Base-by-base conservation (phyloP, 2,329 filamentous ascomycete species). In the Basipetospora chlamydospora region DNA sequence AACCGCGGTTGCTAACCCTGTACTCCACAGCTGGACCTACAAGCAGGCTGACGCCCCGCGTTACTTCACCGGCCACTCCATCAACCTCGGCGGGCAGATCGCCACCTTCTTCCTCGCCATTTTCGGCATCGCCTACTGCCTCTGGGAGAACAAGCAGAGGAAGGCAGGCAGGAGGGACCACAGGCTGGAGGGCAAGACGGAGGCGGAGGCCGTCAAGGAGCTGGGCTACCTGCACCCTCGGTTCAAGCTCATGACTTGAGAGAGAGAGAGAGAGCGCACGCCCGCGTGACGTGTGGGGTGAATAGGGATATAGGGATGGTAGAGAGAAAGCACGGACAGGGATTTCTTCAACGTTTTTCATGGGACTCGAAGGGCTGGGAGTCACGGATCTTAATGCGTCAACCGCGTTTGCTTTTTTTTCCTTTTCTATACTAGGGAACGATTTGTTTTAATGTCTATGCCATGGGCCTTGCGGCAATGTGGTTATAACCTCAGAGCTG, bases 31-130 rank as follows among this genome's bases (percentile, higher is more conserved):
- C 11, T 72, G 68, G 68, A 70, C 67, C 0, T 74, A 74, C 44
- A 51, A 64, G 4, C 52, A 53, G 1, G 46, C 43, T 9, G 66
- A 71, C 40, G 59, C 50, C 0, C 66, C 66, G 2, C 49, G 57
- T 29, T 71, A 65, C 44, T 55, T 50, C 22, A 62, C 58, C 35
- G 66, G 67, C 17, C 66, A 71, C 49, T 64, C 65, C 4, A 74
- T 75, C 58, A 75, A 75, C 45, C 55, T 75, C 31, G 55, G 44
- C 4, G 66, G 66, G 2, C 66, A 73, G 46, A 49, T 63, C 13
- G 48, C 48, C 10, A 59, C 61, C 4, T 47, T 67, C 3, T 41
- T 59, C 15, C 55, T 74, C 5, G 51, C 67, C 2, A 23, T 59
- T 4, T 59, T 57, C 17, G 68, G 68, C 12, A 65, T 74, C 29